Percentiles rank a stretch among this genome's conserved stretches.
phyloP scores from a whole-genome alignment of 2,329 filamentous ascomycete genomes.

The Trichoderma afroharzianum region DNA sequence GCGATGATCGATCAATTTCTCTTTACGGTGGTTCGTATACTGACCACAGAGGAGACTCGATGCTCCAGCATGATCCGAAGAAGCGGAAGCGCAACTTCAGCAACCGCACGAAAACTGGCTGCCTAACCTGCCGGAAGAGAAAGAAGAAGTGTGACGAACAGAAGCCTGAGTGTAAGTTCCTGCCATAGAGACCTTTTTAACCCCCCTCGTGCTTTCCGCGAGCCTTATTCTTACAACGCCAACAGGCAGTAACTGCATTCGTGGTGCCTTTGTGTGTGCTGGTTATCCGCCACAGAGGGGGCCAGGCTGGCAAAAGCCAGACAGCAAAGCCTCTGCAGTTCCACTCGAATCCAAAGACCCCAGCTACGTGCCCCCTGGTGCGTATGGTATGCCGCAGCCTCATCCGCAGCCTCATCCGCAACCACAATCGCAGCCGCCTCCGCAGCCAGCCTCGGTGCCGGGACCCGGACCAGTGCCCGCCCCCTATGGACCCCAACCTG shows the following conservation, averaged over 20 bases:
- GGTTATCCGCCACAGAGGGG: constrained; percentile 82
- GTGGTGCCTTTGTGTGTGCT: constrained; percentile 85
- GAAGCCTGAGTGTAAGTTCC: constrained; percentile 79
- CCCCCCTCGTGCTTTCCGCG: background rate
- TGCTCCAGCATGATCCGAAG: constrained; percentile 59
- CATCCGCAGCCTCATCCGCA: constrained; percentile 6
- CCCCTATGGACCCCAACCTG: constrained; percentile 34
- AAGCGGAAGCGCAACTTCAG: constrained; percentile 80
- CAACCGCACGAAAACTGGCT: constrained; percentile 93
- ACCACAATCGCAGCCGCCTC: constrained; percentile 6
- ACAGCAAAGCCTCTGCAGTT: constrained; percentile 63
- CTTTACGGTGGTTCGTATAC: constrained; percentile 43
- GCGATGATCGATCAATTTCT: constrained; percentile 44
- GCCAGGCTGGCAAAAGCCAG: constrained; percentile 70
- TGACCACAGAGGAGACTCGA: constrained; percentile 46
- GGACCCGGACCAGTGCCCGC: background rate
- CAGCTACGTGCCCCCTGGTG: constrained; percentile 57
- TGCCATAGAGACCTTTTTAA: background rate
- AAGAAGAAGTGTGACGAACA: constrained; percentile 99
- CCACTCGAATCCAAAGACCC: constrained; percentile 82
- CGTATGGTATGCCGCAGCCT: constrained; percentile 54
- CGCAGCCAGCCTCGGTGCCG: background rate
- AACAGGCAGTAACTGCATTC: constrained; percentile 80
- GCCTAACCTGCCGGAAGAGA: constrained; percentile 82
- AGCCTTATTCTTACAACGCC: constrained; percentile 13